phyloP scores from a whole-genome alignment of 192 early-diverging fungal species.

The Lobosporangium transversale region DNA sequence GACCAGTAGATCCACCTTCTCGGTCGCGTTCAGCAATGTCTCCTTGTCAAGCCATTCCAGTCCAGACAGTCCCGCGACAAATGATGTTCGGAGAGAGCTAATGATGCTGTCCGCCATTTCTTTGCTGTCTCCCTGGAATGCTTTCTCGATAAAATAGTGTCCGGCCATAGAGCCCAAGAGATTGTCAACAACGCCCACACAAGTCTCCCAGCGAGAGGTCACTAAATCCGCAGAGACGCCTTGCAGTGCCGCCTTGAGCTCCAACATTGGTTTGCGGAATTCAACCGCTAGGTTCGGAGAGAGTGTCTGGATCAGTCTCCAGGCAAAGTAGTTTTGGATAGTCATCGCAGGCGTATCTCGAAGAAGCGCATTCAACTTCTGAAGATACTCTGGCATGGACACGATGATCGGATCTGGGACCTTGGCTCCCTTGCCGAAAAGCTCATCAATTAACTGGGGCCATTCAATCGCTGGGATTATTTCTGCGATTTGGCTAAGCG shows the following conservation, averaged over 20 bases:
- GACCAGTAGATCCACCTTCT: constrained; percentile 67
- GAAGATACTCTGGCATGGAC: constrained; percentile 56
- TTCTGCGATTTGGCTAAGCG: constrained; percentile 36
- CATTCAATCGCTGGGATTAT: constrained; percentile 55
- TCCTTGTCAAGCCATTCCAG: constrained; percentile 70
- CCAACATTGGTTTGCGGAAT: constrained; percentile 50
- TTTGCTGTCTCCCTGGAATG: constrained; percentile 59
- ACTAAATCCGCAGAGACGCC: constrained; percentile 58
- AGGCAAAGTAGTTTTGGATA: constrained; percentile 63
- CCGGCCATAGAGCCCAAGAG: constrained; percentile 53
- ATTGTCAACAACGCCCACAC: constrained; percentile 45
- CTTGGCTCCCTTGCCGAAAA: constrained; percentile 9
- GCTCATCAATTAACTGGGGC: constrained; percentile 33
- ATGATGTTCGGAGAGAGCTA: constrained; percentile 52
- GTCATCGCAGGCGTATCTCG: constrained; percentile 43
- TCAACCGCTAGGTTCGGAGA: constrained; percentile 51
- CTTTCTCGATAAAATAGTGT: constrained; percentile 54
- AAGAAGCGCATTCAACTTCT: constrained; percentile 53
- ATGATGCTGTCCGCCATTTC: constrained; percentile 61
- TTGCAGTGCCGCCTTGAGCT: constrained; percentile 46
- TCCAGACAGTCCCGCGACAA: constrained; percentile 48
- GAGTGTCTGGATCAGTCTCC: constrained; percentile 56
- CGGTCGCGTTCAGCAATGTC: constrained; percentile 60
- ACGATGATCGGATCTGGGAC: constrained; percentile 58
- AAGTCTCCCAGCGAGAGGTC: constrained; percentile 62